Evolutionary conservation across 805 yeast species (phyloP).

Genomic region (Wickerhamiella nectarea): DNA sequence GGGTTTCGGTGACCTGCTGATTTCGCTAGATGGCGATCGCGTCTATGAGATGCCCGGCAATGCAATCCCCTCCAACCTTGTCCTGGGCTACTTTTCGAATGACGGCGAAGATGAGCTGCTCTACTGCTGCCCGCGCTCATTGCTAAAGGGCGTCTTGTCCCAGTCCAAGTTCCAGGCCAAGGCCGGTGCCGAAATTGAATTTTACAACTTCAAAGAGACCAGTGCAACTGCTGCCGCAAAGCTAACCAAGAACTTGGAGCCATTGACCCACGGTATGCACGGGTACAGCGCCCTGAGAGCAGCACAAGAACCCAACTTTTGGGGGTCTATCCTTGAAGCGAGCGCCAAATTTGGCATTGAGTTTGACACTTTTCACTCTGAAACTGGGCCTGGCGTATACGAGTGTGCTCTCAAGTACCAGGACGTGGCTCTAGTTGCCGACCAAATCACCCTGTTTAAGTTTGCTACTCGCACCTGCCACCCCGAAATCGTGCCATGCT

Average conservation of each 20-base stretch:
- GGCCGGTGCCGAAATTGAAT: constrained; percentile 27
- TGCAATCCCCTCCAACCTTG: constrained; percentile 21
- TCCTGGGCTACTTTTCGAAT: constrained; percentile 21
- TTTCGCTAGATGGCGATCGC: constrained; percentile 20
- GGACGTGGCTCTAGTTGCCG: constrained; percentile 23
- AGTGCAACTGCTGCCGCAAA: constrained; percentile 13
- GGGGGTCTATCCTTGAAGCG: constrained; percentile 19
- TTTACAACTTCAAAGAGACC: constrained; percentile 23
- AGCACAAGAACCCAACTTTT: constrained; percentile 21
- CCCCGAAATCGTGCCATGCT: constrained; percentile 23
- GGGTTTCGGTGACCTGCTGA: constrained; percentile 24
- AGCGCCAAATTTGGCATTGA: constrained; percentile 18
- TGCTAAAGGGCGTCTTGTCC: constrained; percentile 15
- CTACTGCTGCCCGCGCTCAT: constrained; percentile 24
- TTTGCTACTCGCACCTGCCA: constrained; percentile 22
- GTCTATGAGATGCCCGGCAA: constrained; percentile 18
- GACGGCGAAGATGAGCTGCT: constrained; percentile 17
- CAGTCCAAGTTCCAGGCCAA: constrained; percentile 5
- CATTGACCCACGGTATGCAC: constrained; percentile 27
- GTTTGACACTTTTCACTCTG: constrained; percentile 27
- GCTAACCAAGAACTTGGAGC: constrained; percentile 18
- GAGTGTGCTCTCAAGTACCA: constrained; percentile 26
- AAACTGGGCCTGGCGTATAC: constrained; percentile 28
- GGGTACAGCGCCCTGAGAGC: constrained; percentile 28
- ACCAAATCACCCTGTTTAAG: constrained; percentile 24